Base-by-base conservation (phyloP, 306 rosid genomes). In the Medicago arabica region DNA sequence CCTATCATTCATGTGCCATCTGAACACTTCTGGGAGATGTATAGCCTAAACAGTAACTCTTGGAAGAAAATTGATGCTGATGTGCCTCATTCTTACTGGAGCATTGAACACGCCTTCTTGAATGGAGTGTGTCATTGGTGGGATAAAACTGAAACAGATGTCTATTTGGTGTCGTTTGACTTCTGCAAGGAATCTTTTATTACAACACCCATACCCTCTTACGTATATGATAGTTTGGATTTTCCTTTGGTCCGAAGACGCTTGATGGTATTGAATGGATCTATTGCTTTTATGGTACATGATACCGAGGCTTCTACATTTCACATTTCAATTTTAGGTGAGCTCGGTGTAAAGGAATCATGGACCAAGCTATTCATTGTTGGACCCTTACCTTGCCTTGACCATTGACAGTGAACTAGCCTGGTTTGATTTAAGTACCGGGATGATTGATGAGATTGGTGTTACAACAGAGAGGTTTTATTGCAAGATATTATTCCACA, bases 271-370 rank as follows among this genome's bases (percentile, higher is more conserved):
- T 21, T 58, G 2, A 58, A 58, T 58, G 64, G 64, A 28, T 23
- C 36, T 9, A 11, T 23, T 21, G 16, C 64, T 21, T 11, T 12
- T 23, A 11, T 23, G 2, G 18, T 34, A 15, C 34, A 62, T n/a
- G 9, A 36, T 62, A 0, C 19, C 4, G 23, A n/a, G 46, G 3
- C 7, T 1, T 7, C 7, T 36, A 36, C 23, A 21, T 10, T 57
- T 62, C 13, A 62, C 17, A 36, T 62, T 34, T 62, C 25, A 34
- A n/a, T 62, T 16, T 62, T 62, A 21, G 68, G 68, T 62, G 68
- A 62, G 4, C 7, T 62, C 8, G 68, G 68, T 36, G 46, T 36
- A 9, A 62, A n/a, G 1, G 68, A 62, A 62, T 62, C 68, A 34
- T 62, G 46, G 46, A 62, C 3, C 3, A 34, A 62, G 9, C 25